phyloP scores from a whole-genome alignment of 306 rosid genomes.

The Prunus mume region DNA sequence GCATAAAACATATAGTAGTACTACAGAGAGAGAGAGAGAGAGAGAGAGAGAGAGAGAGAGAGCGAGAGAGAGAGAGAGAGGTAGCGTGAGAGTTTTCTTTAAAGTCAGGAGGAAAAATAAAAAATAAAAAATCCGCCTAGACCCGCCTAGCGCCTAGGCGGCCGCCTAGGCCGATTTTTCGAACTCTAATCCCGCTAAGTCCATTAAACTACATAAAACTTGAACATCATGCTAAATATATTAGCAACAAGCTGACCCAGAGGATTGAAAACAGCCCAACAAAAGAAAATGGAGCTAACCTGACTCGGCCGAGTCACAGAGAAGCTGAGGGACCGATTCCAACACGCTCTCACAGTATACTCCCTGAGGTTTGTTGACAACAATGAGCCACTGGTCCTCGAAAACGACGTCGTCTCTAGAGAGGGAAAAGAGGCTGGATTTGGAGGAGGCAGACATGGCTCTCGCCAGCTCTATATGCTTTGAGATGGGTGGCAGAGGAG shows the following conservation, averaged over 20 bases:
- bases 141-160: too few species aligned
- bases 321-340: conserved; percentile 43
- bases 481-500: conserved; percentile 63
- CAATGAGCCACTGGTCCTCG: conserved; percentile 71
- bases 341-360: conserved; percentile 75
- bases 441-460: conserved; percentile 70
- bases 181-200: too few species aligned
- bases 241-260: neutral
- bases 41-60: too few species aligned
- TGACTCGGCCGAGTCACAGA: conserved; percentile 28
- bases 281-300: conserved; percentile 9
- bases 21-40: too few species aligned
- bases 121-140: too few species aligned
- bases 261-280: neutral
- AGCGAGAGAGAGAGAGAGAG: too few species aligned
- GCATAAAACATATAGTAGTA: too few species aligned
- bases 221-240: too few species aligned
- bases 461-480: conserved; percentile 68
- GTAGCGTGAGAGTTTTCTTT: too few species aligned
- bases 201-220: too few species aligned
- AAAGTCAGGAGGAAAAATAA: too few species aligned
- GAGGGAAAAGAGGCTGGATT: conserved; percentile 48
- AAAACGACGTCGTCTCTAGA: conserved; percentile 42
- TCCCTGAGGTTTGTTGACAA: conserved; percentile 76
- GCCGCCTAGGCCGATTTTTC: too few species aligned